Evolutionary conservation across 441 rosid genomes (phyloP).

Genomic region (Flueggea neowawraea): DNA sequence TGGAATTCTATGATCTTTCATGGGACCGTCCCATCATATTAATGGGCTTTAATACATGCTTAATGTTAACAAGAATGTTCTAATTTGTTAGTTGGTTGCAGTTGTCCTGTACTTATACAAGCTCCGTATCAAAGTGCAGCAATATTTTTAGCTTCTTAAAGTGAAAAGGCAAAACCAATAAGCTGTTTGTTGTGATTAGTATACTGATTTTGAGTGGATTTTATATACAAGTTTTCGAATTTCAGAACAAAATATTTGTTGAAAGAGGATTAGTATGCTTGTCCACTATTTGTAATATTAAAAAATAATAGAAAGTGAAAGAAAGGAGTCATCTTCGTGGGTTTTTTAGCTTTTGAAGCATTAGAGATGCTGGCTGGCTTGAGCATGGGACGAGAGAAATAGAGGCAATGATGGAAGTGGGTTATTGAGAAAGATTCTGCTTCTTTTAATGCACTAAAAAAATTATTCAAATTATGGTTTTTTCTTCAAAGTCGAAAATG

Average conservation of each 20-base stretch:
- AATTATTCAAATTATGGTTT: slow-evolving; percentile 9
- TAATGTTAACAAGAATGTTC: slow-evolving; percentile 11
- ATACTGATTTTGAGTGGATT: too few species aligned
- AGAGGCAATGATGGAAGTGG: background rate
- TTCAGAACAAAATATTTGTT: too few species aligned
- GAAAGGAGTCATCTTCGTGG: slow-evolving; percentile 15
- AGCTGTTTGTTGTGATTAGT: too few species aligned
- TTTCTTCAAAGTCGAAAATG: slow-evolving; percentile 23
- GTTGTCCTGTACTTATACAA: background rate
- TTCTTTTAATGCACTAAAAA: slow-evolving; percentile 8
- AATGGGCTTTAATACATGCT: background rate
- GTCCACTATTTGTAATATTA: too few species aligned
- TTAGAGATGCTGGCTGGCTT: slow-evolving; percentile 6
- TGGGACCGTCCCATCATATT: background rate
- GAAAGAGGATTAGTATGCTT: too few species aligned
- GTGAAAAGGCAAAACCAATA: background rate
- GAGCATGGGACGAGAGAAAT: slow-evolving; percentile 9
- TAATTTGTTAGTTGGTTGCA: slow-evolving; percentile 23
- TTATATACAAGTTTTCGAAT: too few species aligned
- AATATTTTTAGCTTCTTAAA: slow-evolving; percentile 8
- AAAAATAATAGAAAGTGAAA: slow-evolving; percentile 7
- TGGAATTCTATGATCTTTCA: slow-evolving; percentile 16
- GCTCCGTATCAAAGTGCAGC: background rate
- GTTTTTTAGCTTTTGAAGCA: slow-evolving; percentile 8
- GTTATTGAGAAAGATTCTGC: slow-evolving; percentile 19